Conservation (phyloP, 345 rosid genomes). For the Kernera saxatilis region DNA sequence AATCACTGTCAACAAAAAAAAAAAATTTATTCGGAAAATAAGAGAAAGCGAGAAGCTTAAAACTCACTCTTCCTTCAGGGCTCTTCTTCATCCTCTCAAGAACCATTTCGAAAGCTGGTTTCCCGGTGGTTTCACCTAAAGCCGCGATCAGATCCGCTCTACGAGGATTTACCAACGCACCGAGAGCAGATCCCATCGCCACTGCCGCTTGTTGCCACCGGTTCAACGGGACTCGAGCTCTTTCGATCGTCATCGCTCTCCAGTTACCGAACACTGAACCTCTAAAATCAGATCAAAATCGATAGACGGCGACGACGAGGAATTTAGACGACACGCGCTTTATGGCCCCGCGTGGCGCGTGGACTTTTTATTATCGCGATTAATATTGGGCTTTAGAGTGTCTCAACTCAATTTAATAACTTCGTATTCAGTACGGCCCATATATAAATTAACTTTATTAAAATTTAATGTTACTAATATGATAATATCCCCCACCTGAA, state of each 20-base stretch:
- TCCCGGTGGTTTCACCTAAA: slow-evolving; percentile 71
- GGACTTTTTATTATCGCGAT: not conserved
- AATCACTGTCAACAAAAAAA: not conserved
- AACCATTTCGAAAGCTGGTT: slow-evolving; percentile 64
- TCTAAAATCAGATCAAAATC: not conserved
- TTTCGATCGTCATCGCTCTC: slow-evolving; percentile 27
- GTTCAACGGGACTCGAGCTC: slow-evolving; percentile 42
- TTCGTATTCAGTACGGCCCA: not conserved
- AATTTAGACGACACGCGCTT: not conserved
- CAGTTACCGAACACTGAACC: not conserved
- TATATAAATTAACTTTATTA: not conserved
- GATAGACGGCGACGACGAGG: not conserved
- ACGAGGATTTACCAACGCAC: slow-evolving; percentile 65
- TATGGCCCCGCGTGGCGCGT: not conserved
- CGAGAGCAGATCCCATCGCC: slow-evolving; percentile 60
- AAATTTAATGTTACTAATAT: not conserved
- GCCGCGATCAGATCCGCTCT: slow-evolving; percentile 75
- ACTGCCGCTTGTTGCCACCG: slow-evolving; percentile 74
- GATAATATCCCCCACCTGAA: not conserved
- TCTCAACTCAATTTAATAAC: no score
- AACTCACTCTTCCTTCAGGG: slow-evolving; percentile 60
- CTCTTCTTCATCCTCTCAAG: slow-evolving; percentile 58
- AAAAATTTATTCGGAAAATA: no score
- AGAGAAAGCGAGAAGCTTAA: not conserved
- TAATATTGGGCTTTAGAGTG: not conserved